Evolutionary conservation across 2,329 filamentous ascomycete species (phyloP), one percentile per base, ranked within the genome.

Genomic region (Aspergillus jensenii): DNA sequence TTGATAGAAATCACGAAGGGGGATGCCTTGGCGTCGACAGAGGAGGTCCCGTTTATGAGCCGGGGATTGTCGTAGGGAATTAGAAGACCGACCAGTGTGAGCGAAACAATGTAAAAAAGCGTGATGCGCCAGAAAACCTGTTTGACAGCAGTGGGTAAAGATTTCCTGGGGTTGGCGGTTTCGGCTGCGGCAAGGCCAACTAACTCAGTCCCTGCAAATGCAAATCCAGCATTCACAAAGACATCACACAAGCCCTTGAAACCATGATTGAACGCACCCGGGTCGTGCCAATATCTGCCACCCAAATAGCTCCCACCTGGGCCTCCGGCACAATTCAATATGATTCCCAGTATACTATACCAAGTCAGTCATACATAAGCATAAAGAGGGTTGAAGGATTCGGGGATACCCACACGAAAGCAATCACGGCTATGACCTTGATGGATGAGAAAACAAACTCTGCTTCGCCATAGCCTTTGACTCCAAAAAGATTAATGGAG

Each of bases 51-150:
- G 11, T 80, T 79, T 1, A 91, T 79, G 0, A 96, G 86, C 3
- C 82, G 79, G 0, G 69, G 55, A 60, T 96, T 85, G 66, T 84
- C 78, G 72, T 89, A 93, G 0, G 88, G 89, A 0, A 97, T 91
- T 3, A 96, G 81, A 1, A 96, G 82, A 25, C 93, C 91, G 57
- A 97, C 86, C 4, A 97, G 79, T 4, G 86, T 86, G 11, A 97
- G 82, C 1, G 90, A 90, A 35, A 96, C 86, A 50, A 97, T 82
- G 77, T 96, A 97, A 79, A 97, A 97, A 56, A 96, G 82, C 3
- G 87, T 86, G 69, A 96, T 96, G 68, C 93, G 88, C 92, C 93
- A 97, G 75, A 96, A 96, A 21, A 96, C 91, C 73, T 96, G 92
- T 77, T 96, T 96, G 68, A 96, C 87, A 12, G 93, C 93, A 0